phyloP scores from a whole-genome alignment of 768 basidiomycete species.

The Lactarius tabidus region DNA sequence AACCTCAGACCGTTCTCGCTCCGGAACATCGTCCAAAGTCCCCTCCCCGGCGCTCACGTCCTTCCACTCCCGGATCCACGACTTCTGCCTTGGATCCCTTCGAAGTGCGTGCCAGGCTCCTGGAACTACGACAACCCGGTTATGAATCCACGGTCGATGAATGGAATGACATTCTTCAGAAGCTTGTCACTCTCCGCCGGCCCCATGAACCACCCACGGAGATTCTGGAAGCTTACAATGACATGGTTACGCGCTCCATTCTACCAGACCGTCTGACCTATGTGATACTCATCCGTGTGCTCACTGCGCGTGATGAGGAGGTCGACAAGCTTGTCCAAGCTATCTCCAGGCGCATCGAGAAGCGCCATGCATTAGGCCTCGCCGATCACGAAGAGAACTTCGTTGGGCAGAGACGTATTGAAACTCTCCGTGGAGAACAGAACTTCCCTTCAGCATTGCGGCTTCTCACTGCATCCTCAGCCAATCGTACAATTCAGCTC shows the following conservation, averaged over 20 bases:
- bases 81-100: not conserved
- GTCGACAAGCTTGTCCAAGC: constrained; percentile 41
- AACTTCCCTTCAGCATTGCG: constrained; percentile 69
- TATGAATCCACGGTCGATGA: constrained; percentile 41
- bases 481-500: constrained; percentile 36
- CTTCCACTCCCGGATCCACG: not conserved
- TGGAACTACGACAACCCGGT: constrained; percentile 23
- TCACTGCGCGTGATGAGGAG: constrained; percentile 67
- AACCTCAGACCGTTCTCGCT: constrained; percentile 30
- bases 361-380: constrained; percentile 37
- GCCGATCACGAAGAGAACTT: constrained; percentile 32
- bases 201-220: constrained; percentile 51
- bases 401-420: constrained; percentile 39
- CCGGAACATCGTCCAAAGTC: constrained; percentile 9
- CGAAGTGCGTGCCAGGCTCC: constrained; percentile 36
- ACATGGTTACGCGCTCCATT: constrained; percentile 59
- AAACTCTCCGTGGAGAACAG: constrained; percentile 52
- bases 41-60: not conserved
- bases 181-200: constrained; percentile 44
- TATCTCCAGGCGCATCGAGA: constrained; percentile 35
- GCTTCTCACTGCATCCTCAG: constrained; percentile 60
- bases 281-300: constrained; percentile 51
- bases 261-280: constrained; percentile 64
- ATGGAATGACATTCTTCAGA: constrained; percentile 61
- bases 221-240: constrained; percentile 66